Base-by-base conservation (phyloP, 352 stramenopile species). In the Pythium phragmitis region DNA sequence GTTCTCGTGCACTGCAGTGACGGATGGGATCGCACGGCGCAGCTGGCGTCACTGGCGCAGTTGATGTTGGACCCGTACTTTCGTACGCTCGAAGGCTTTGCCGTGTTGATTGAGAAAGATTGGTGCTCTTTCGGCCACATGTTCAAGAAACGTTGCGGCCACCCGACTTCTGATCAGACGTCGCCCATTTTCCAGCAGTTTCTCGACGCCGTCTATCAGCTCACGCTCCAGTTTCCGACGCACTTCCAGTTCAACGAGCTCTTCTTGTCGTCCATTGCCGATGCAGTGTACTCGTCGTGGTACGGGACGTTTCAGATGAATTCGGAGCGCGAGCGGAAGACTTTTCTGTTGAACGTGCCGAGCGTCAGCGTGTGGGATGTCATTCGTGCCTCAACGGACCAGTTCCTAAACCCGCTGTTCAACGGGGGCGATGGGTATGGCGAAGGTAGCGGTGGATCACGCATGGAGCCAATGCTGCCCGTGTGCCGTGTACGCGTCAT, bases 111-210 rank as follows among this genome's bases (percentile, higher is more conserved):
- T 21, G 87, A 96, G 63, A 96, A 96, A 51, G 87, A 96, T 58
- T 96, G 86, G 86, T 94, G 82, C 63, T 78, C 80, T 2, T 97
- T 96, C 57, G 90, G 90, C 3, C 89, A 96, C 69, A 93, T 89
- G 69, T 97, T 97, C 68, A 74, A 85, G 53, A 85, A 91, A 36
- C 72, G 90, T 1, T 91, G 80, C 50, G 82, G 79, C 0, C 83
- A 92, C 66, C 82, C 84, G 33, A 90, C 81, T 4, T 91, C 85
- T 8, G 92, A 98, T 49, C 91, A 99, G 68, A 92, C 96, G 19
- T 99, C 96, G 43, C 98, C 98, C 3, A 97, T 99, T 48, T 99
- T 99, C 78, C 73, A 99, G 42, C 97, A 99, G 70, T 99, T 99
- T 73, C 75, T 99, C 16, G 97, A 99, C 76, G 98, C 89, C 58